Evolutionary conservation across 306 rosid species (phyloP).

Genomic region (Alnus glutinosa): DNA sequence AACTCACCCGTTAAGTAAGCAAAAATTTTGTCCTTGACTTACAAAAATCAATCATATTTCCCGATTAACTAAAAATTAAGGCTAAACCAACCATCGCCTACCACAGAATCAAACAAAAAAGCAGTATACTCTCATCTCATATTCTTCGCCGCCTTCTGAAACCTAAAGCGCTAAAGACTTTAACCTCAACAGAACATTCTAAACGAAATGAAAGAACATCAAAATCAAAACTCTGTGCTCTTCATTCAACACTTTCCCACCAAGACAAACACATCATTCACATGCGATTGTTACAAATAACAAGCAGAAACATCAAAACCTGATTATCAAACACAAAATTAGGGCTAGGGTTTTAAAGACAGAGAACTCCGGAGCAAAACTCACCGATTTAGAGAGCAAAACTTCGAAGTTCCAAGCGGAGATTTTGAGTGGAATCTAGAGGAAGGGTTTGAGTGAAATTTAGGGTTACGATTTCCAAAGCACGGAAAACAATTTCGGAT

Average conservation of each 20-base stretch:
- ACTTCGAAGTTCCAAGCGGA: background rate
- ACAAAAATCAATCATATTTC: background rate
- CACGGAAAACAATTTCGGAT: background rate
- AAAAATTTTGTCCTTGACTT: background rate
- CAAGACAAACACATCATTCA: background rate
- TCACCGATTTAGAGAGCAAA: conserved; percentile 3
- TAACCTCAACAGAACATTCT: background rate
- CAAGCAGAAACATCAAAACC: background rate
- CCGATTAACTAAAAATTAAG: background rate
- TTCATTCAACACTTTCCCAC: background rate
- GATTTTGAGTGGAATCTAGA: background rate
- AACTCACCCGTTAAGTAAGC: background rate
- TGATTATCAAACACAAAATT: background rate
- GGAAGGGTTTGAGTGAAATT: background rate
- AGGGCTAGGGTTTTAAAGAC: background rate
- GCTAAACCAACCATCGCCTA: background rate
- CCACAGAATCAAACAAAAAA: background rate
- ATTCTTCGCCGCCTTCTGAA: background rate
- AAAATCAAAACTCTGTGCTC: background rate
- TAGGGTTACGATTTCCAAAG: background rate
- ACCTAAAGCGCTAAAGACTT: background rate
- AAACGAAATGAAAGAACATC: background rate
- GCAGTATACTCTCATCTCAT: background rate
- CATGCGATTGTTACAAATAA: background rate
- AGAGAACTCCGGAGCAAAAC: background rate